These are phyloP conservation scores for Calonectria montana DNA, from an alignment of 2,329 filamentous ascomycete genomes.

Conservation along the genomic window DNA sequence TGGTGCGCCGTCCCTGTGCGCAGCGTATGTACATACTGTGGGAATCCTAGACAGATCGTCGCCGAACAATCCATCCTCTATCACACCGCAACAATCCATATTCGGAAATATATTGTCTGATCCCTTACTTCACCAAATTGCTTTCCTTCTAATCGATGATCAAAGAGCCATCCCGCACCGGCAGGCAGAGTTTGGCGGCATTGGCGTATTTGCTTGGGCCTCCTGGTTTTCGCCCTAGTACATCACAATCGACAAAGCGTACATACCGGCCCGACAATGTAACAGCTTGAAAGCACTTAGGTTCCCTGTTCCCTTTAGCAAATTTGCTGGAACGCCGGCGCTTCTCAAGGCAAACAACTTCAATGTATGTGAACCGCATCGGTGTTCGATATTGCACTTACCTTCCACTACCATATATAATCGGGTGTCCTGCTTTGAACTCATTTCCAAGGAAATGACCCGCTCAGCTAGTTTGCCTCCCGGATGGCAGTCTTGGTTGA, in stretches of 20 bases:
- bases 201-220: background rate
- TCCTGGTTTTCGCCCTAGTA: background rate
- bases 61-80: slow-evolving; percentile 12
- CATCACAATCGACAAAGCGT: background rate
- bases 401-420: background rate
- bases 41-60: slow-evolving; percentile 38
- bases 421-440: background rate
- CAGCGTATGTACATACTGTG: slow-evolving; percentile 28
- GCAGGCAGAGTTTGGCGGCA: background rate
- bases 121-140: background rate
- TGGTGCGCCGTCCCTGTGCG: slow-evolving; percentile 23
- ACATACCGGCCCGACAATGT: background rate
- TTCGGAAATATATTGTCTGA: background rate
- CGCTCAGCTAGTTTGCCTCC: background rate
- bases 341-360: background rate
- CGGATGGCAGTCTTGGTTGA: too few relatives aligned
- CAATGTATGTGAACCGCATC: background rate
- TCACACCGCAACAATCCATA: background rate
- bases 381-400: background rate
- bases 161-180: background rate
- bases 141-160: background rate
- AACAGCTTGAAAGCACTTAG: background rate
- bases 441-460: background rate
- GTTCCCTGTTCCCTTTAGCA: too few relatives aligned
- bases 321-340: too few relatives aligned